Evolutionary conservation across 495 filamentous ascomycete species (phyloP), one percentile per base, ranked within the genome.

Genomic region (Lasiosphaeria miniovina): DNA sequence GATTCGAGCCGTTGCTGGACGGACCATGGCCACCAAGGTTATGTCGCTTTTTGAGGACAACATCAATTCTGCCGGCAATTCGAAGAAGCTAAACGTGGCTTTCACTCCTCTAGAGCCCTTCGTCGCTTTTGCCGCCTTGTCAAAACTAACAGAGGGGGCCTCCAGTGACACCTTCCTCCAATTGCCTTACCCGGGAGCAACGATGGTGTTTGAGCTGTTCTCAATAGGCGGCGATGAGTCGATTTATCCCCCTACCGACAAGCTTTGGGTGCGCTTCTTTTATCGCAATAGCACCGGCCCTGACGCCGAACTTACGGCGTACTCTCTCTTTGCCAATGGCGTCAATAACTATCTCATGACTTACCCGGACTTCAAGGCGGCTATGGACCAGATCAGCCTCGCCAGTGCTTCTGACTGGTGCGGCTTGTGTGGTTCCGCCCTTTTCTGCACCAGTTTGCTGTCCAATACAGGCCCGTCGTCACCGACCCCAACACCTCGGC

Each of bases 81-180:
- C 51, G 4, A 71, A 68, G 53, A 76, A 77, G 63, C 58, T 80
- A 35, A 73, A 69, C 41, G 58, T 80, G 4, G 64, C 71, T 46
- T 80, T 80, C 60, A 72, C 72, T 51, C 73, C 75, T 4, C 66
- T 71, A 35, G 75, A 77, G 65, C 75, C 77, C 17, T 71, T 80
- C 46, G 36, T 77, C 2, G 68, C 71, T 24, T 78, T 76, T 50
- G 75, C 75, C 53, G 69, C 75, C 14, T 63, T 80, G 3, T 61
- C 75, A 0, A 55, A 65, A 4, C 65, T 76, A 33, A 34, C 55
- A 5, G 48, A 46, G 6, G 68, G 64, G 0, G 31, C 67, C 6
- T 59, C 65, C 1, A 56, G 51, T 10, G 38, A 43, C 24, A 32
- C 58, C 4, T 77, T 77, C 61, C 35, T 46, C 4, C 54, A 58